These are phyloP conservation scores for Sugiyamaella paludigena DNA, from an alignment of 1,139 yeast species.

Conservation along the genomic window DNA sequence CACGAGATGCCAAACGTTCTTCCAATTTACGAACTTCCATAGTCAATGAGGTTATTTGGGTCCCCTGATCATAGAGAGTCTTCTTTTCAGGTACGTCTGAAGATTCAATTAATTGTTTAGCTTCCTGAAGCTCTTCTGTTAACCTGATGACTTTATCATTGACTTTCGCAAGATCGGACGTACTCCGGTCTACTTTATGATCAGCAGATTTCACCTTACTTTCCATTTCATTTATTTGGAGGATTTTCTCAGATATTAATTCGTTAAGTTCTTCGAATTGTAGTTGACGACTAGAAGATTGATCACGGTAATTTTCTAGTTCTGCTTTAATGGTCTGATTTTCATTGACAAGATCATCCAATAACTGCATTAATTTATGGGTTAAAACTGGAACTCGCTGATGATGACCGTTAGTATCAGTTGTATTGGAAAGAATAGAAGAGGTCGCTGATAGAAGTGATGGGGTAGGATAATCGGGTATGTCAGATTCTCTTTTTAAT, in stretches of 20 bases:
- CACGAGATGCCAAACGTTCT: slow-evolving; percentile 41
- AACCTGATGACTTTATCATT: slow-evolving; percentile 18
- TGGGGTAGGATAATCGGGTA: slow-evolving; percentile 15
- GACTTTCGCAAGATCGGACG: slow-evolving; percentile 22
- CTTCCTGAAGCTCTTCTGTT: slow-evolving; percentile 21
- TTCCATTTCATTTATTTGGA: slow-evolving; percentile 28
- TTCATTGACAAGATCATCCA: slow-evolving; percentile 28
- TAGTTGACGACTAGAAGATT: slow-evolving; percentile 32
- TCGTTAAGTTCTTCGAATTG: slow-evolving; percentile 45
- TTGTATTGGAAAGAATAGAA: background rate
- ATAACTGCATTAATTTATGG: slow-evolving; percentile 46
- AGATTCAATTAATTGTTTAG: slow-evolving; percentile 15
- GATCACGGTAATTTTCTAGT: slow-evolving; percentile 36
- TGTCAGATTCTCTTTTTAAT: slow-evolving; percentile 51
- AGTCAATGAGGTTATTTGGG: slow-evolving; percentile 44
- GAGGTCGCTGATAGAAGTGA: background rate
- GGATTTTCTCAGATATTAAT: slow-evolving; percentile 40
- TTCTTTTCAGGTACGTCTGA: slow-evolving; percentile 25
- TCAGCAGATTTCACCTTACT: slow-evolving; percentile 28
- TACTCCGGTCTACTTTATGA: slow-evolving; percentile 30
- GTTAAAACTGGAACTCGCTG: slow-evolving; percentile 50
- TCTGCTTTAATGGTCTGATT: slow-evolving; percentile 30
- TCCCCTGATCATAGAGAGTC: slow-evolving; percentile 36
- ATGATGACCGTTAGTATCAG: slow-evolving; percentile 42
- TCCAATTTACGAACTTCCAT: slow-evolving; percentile 42